phyloP scores from a whole-genome alignment of 805 yeast genomes.

The Vanderwaltozyma tropicalis region DNA sequence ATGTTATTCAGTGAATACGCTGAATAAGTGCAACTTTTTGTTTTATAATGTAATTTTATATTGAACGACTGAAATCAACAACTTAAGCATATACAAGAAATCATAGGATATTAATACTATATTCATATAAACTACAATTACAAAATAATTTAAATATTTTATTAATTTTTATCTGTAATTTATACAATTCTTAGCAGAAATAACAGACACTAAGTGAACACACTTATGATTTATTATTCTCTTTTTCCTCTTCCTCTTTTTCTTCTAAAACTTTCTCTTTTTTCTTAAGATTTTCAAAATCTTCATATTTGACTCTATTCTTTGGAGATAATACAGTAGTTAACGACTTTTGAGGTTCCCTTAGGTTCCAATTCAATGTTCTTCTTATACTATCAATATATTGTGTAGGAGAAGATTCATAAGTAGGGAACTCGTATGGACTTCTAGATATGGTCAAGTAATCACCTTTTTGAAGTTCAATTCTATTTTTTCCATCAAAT shows the following conservation, averaged over 20 bases:
- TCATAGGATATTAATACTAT: background rate
- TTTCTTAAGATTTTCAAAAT: constrained; percentile 8
- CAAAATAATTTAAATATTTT: too few relatives aligned
- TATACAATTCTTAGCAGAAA: too few relatives aligned
- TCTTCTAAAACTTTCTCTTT: background rate
- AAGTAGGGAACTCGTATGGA: constrained; percentile 87
- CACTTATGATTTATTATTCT: too few relatives aligned
- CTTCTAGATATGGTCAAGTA: constrained; percentile 77
- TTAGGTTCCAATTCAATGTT: constrained; percentile 83
- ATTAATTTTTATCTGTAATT: too few relatives aligned
- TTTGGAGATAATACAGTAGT: constrained; percentile 21
- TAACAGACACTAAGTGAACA: too few relatives aligned
- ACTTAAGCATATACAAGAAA: background rate
- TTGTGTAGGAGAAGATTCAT: constrained; percentile 60
- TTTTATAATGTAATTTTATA: background rate
- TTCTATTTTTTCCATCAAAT: constrained; percentile 83
- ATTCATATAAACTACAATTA: background rate
- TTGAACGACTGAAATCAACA: background rate
- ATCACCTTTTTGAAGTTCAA: constrained; percentile 71
- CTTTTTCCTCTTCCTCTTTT: background rate
- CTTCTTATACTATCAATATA: constrained; percentile 76
- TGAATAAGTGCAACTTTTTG: constrained; percentile 7
- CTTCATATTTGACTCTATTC: constrained; percentile 9
- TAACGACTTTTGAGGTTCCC: constrained; percentile 79
- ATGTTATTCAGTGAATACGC: constrained; percentile 59